Conservation (phyloP, 1,284 basidiomycete genomes). For the Melampsora americana region DNA sequence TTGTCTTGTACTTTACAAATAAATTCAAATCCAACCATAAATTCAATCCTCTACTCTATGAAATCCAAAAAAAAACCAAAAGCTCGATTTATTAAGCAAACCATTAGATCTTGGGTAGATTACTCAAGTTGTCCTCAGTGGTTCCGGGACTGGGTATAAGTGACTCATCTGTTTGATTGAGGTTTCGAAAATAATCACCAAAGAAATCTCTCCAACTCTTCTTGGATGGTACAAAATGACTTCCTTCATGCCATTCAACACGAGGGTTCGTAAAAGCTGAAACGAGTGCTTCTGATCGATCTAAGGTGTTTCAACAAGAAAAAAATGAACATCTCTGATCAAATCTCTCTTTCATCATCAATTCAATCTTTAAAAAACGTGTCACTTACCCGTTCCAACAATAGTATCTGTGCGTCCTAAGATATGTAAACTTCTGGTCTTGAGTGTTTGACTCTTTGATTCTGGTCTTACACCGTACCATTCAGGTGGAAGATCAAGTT, state of each 20-base stretch:
- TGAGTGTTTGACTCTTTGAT: neutral
- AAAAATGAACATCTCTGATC: too few relatives aligned
- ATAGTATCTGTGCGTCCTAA: constrained; percentile 40
- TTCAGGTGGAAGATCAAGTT: neutral
- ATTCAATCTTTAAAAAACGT: neutral
- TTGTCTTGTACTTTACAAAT: too few relatives aligned
- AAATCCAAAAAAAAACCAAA: too few relatives aligned
- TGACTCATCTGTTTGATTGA: constrained; percentile 15
- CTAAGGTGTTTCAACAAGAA: constrained; percentile 10
- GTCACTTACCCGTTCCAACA: constrained; percentile 20
- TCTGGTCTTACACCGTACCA: constrained; percentile 10
- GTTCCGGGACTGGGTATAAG: constrained; percentile 17
- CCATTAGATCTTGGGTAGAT: too few relatives aligned
- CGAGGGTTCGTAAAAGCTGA: constrained; percentile 8
- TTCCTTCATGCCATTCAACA: constrained; percentile 33
- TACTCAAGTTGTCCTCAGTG: too few relatives aligned
- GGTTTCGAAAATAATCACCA: constrained; percentile 12
- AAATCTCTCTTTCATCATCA: neutral
- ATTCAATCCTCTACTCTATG: too few relatives aligned
- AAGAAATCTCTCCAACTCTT: constrained; percentile 42
- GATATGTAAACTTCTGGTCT: constrained; percentile 39
- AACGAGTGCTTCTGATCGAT: constrained; percentile 25
- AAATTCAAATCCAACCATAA: too few relatives aligned
- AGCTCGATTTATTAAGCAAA: too few relatives aligned
- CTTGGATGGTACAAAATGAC: constrained; percentile 38